Evolutionary conservation across 176 grass and related monocot species (phyloP).

Genomic region (Calamus simplicifolius): DNA sequence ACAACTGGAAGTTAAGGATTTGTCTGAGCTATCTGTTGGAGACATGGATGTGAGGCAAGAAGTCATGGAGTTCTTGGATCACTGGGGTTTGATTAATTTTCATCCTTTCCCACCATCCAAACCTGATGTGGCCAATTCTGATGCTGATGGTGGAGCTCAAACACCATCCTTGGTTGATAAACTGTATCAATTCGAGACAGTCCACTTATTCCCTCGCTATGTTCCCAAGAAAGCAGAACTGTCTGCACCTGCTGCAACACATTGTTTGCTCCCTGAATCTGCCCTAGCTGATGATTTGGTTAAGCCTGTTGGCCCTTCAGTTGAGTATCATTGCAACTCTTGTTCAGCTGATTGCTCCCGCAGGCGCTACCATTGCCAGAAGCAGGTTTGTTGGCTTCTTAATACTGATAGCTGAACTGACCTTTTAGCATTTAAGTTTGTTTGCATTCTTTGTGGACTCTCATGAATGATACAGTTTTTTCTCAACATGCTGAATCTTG

Average conservation of each 20-base stretch:
- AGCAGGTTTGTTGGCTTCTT: conserved; percentile 51
- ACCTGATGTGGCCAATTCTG: conserved; percentile 22
- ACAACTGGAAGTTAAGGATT: conserved; percentile 76
- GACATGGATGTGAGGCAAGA: conserved; percentile 63
- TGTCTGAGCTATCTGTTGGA: conserved; percentile 56
- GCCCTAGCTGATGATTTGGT: conserved; percentile 55
- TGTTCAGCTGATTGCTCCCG: conserved; percentile 95
- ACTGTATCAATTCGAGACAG: conserved; percentile 76
- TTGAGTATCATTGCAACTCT: conserved; percentile 97
- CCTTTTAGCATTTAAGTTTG: too few species aligned
- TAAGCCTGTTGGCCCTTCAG: conserved; percentile 61
- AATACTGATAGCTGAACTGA: too few species aligned
- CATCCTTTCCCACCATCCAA: conserved; percentile 70
- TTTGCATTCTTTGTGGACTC: too few species aligned
- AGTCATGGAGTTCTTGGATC: conserved; percentile 82
- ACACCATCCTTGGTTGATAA: conserved; percentile 42
- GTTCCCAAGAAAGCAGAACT: conserved; percentile 62
- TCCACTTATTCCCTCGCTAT: conserved; percentile 49
- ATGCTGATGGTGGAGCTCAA: conserved; percentile 36
- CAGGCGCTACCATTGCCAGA: conserved; percentile 87
- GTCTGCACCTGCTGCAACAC: conserved; percentile 32
- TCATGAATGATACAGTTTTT: too few species aligned
- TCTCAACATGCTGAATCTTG: too few species aligned
- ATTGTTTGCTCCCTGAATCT: conserved; percentile 58
- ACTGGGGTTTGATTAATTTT: conserved; percentile 97